Evolutionary conservation across 352 stramenopile species (phyloP).

Genomic region (Phytophthora idaei): DNA sequence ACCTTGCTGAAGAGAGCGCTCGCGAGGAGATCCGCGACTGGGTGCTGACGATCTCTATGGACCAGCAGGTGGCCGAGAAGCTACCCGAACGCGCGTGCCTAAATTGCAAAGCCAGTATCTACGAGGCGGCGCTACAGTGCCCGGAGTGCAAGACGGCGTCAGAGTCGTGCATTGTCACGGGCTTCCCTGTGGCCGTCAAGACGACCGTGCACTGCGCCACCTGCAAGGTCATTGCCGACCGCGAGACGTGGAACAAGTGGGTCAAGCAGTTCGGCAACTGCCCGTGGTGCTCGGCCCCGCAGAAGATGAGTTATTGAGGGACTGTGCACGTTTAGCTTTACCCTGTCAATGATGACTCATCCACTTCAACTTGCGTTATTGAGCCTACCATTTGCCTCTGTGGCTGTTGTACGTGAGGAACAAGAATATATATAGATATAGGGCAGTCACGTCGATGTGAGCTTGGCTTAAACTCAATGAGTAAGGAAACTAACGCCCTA

Average conservation of each 20-base stretch:
- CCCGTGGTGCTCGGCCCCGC: constrained; percentile 77
- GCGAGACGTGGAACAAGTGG: constrained; percentile 91
- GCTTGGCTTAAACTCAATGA: constrained; percentile 92
- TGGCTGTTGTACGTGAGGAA: constrained; percentile 18
- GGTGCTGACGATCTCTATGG: constrained; percentile 95
- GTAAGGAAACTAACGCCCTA: constrained; percentile 92
- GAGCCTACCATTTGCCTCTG: neutral
- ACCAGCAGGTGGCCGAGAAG: constrained; percentile 93
- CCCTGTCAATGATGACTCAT: constrained; percentile 8
- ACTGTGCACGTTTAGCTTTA: neutral
- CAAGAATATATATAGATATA: neutral
- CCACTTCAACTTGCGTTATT: constrained; percentile 32
- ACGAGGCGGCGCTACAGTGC: constrained; percentile 84
- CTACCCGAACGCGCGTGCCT: constrained; percentile 75
- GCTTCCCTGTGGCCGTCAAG: constrained; percentile 88
- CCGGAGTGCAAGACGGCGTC: constrained; percentile 76
- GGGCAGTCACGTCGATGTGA: neutral
- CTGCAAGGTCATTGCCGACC: constrained; percentile 86
- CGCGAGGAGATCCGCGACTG: constrained; percentile 95
- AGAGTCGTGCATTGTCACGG: constrained; percentile 91
- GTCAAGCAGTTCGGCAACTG: constrained; percentile 87
- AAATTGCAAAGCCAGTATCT: constrained; percentile 86
- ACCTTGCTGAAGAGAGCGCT: constrained; percentile 77
- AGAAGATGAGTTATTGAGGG: constrained; percentile 86
- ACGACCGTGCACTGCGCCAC: constrained; percentile 89